Conservation (phyloP, 768 basidiomycete species). For the Xerocomellus amylosporus region DNA sequence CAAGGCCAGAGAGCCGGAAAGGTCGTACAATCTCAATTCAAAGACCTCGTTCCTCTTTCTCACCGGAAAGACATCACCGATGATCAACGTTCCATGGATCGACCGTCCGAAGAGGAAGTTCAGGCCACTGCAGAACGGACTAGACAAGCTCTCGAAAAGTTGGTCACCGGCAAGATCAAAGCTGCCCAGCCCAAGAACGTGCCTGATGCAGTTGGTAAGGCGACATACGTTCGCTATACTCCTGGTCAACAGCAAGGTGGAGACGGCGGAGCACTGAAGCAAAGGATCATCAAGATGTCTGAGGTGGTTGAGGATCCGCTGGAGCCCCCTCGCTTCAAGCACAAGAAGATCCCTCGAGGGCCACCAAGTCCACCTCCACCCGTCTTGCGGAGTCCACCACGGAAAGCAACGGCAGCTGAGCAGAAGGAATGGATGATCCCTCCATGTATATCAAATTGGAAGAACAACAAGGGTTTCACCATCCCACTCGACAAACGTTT, state of each 20-base stretch:
- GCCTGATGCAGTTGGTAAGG: slow-evolving; percentile 78
- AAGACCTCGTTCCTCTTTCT: slow-evolving; percentile 90
- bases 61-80: slow-evolving; percentile 88
- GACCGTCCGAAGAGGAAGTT: slow-evolving; percentile 92
- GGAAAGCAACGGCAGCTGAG: slow-evolving; percentile 94
- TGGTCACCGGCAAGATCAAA: slow-evolving; percentile 95
- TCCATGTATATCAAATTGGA: slow-evolving; percentile 99
- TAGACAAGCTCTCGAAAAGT: slow-evolving; percentile 85
- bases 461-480: slow-evolving; percentile 99
- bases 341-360: slow-evolving; percentile 97
- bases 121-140: slow-evolving; percentile 91
- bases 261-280: slow-evolving; percentile 61
- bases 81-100: slow-evolving; percentile 71
- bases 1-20: slow-evolving; percentile 90
- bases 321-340: slow-evolving; percentile 96
- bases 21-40: slow-evolving; percentile 91
- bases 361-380: slow-evolving; percentile 97
- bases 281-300: slow-evolving; percentile 98
- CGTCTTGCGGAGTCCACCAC: slow-evolving; percentile 89
- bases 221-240: slow-evolving; percentile 93
- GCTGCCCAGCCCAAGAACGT: slow-evolving; percentile 97
- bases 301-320: slow-evolving; percentile 97
- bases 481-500: slow-evolving; percentile 97
- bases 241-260: slow-evolving; percentile 82
- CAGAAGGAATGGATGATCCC: slow-evolving; percentile 99